Conservation (phyloP, 352 stramenopile genomes). For the Phytophthora cajani region DNA sequence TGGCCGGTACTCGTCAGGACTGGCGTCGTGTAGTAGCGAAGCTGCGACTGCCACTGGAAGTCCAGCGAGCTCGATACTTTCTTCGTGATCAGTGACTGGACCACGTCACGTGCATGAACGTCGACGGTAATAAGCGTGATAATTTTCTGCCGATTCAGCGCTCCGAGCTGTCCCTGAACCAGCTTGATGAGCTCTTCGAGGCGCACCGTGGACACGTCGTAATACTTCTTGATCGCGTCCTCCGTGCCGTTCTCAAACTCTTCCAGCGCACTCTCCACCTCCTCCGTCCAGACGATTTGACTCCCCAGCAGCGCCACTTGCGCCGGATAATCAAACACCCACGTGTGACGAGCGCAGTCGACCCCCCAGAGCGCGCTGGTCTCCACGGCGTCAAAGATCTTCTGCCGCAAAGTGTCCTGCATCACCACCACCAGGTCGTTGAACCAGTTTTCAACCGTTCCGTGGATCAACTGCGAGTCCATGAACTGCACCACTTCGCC, state of each 20-base stretch:
- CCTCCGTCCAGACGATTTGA: slow-evolving; percentile 95
- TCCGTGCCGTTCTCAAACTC: slow-evolving; percentile 96
- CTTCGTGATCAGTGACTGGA: slow-evolving; percentile 92
- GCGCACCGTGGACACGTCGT: slow-evolving; percentile 90
- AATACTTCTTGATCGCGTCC: slow-evolving; percentile 95
- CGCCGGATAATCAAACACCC: slow-evolving; percentile 92
- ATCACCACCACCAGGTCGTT: slow-evolving; percentile 95
- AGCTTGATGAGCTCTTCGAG: slow-evolving; percentile 94
- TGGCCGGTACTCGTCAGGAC: slow-evolving; percentile 42
- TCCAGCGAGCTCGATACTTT: slow-evolving; percentile 92
- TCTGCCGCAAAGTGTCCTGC: slow-evolving; percentile 86
- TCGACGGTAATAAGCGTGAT: slow-evolving; percentile 98
- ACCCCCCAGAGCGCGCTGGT: slow-evolving; percentile 93
- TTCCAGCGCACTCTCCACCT: slow-evolving; percentile 91
- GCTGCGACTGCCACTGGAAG: slow-evolving; percentile 96
- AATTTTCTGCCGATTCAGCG: slow-evolving; percentile 90
- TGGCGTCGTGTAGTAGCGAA: slow-evolving; percentile 92
- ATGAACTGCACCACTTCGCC: slow-evolving; percentile 89
- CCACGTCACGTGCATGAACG: slow-evolving; percentile 95
- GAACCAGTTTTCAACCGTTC: slow-evolving; percentile 93
- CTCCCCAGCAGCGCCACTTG: slow-evolving; percentile 88
- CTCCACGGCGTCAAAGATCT: slow-evolving; percentile 93
- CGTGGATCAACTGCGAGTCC: slow-evolving; percentile 83
- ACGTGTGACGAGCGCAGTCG: slow-evolving; percentile 80
- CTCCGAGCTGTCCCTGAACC: slow-evolving; percentile 84